Base-by-base conservation (phyloP, 768 basidiomycete genomes). In the Mycena amicta region DNA sequence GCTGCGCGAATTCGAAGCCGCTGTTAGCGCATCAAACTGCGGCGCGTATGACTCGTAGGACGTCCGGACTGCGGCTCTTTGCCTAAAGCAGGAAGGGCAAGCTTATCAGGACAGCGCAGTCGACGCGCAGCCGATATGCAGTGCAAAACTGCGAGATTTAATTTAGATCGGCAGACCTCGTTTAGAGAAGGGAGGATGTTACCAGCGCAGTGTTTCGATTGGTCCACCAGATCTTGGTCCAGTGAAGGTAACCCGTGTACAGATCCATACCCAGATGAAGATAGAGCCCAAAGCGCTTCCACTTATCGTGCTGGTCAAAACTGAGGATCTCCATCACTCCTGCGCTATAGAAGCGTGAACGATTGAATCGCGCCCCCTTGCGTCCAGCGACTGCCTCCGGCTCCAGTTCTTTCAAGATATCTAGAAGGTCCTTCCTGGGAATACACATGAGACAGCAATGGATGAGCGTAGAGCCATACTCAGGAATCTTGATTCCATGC, bases 281-380 rank as follows among this genome's bases (percentile, higher is more conserved):
- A 3, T 23, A 66, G 0, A 81, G 67, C 0, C 77, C 76, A 64
- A 75, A 80, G 4, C 65, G 55, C 33, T 67, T 65, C 75, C 75
- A 81, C 50, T 83, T 83, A 57, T 83, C 77, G 60, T 83, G 78
- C 58, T 82, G 81, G 52, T 82, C 76, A 20, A 72, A 53, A 4
- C 68, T 52, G 59, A 68, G 66, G 0, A 77, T 23, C 49, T 82
- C 75, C 29, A 73, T 80, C 0, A 78, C 70, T 0, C 80, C 80
- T 5, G 80, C 78, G 2, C 75, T 68, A 62, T 67, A 77, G 50
- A 75, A 81, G 0, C 56, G 57, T 3, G 63, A 61, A 0, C 74
- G 66, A 16, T 66, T 65, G 23, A 80, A 70, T 0, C 61, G 56
- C 3, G 57, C 25, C 2, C 45, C 37, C 29, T 61, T 63, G 0